Evolutionary conservation across 805 yeast species (phyloP).

Genomic region (Candida vartiovaarae): DNA sequence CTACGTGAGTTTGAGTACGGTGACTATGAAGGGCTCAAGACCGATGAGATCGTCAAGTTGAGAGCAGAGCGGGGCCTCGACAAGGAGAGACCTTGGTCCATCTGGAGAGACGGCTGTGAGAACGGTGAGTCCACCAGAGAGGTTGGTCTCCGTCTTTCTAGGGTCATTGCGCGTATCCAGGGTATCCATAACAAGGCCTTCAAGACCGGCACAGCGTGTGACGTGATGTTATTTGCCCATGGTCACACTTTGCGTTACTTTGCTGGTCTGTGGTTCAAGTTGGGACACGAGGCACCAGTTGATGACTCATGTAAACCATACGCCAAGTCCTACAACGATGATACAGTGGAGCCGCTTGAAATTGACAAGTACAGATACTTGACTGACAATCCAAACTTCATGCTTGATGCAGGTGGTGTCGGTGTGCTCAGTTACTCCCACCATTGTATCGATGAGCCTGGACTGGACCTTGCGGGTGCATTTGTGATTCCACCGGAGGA

Average conservation of each 20-base stretch:
- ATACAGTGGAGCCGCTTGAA: conserved; percentile 26
- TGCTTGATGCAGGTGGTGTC: conserved; percentile 92
- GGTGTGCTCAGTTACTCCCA: conserved; percentile 91
- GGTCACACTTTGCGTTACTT: conserved; percentile 90
- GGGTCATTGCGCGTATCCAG: conserved; percentile 58
- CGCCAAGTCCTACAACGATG: conserved; percentile 19
- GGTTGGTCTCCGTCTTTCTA: conserved; percentile 66
- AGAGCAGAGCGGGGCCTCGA: conserved; percentile 56
- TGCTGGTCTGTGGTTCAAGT: conserved; percentile 76
- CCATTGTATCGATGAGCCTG: conserved; percentile 78
- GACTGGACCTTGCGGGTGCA: conserved; percentile 77
- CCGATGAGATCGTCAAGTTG: conserved; percentile 55
- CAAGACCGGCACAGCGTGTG: conserved; percentile 48
- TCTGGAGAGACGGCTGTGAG: conserved; percentile 93
- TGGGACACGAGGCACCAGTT: conserved; percentile 23
- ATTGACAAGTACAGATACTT: conserved; percentile 28
- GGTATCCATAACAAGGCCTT: conserved; percentile 50
- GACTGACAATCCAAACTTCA: conserved; percentile 62
- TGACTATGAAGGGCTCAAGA: conserved; percentile 81
- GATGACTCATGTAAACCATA: conserved; percentile 11
- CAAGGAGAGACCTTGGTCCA: conserved; percentile 52
- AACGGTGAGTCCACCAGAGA: conserved; percentile 70
- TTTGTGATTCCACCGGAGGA: conserved; percentile 67
- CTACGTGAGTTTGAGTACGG: conserved; percentile 96
- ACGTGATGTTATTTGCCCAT: conserved; percentile 81